A percentile compares a stretch with the other conserved stretches of the same genome.
Evolutionary conservation across 768 basidiomycete genomes (phyloP).

Genomic region (Glaciozyma martinii): DNA sequence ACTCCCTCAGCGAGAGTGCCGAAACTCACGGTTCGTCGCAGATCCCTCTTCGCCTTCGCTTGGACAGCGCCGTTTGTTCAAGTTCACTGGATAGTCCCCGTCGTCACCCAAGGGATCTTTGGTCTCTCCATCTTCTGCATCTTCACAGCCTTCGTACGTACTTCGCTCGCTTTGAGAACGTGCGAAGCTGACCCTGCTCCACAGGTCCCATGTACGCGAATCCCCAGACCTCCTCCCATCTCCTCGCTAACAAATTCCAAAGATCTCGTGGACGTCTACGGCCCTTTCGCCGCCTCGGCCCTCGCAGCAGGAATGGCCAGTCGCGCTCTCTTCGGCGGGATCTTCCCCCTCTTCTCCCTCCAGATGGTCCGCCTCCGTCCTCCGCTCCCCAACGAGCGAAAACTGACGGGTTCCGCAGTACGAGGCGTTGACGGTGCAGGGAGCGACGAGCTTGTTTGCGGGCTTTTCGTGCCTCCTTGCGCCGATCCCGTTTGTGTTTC

Average conservation of each 20-base stretch:
- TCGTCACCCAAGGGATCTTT: constrained; percentile 24
- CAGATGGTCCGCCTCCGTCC: constrained; percentile 6
- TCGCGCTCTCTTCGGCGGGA: constrained; percentile 17
- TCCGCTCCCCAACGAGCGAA: too few relatives aligned
- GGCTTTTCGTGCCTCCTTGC: constrained; percentile 20
- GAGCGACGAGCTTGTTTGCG: constrained; percentile 25
- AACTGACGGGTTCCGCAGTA: constrained; percentile 1
- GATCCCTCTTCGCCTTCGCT: constrained; percentile 22
- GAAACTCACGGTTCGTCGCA: background rate
- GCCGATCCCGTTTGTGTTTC: constrained; percentile 24
- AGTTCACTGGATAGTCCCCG: constrained; percentile 26
- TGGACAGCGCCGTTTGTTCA: constrained; percentile 18
- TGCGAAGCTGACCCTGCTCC: too few relatives aligned
- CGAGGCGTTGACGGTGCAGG: constrained; percentile 16
- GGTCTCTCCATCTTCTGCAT: constrained; percentile 12
- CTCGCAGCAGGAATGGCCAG: constrained; percentile 25
- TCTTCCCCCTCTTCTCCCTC: constrained; percentile 18
- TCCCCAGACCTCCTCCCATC: too few relatives aligned
- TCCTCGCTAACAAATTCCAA: too few relatives aligned
- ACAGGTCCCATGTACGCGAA: too few relatives aligned
- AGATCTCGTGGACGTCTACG: constrained; percentile 3
- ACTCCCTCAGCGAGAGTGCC: too few relatives aligned
- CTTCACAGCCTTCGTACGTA: constrained; percentile 22
- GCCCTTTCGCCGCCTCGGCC: constrained; percentile 21
- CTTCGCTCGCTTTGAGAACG: background rate